Percentiles rank a stretch among this genome's conserved stretches.
Evolutionary conservation across 2,329 filamentous ascomycete genomes (phyloP).

Genomic region (Escovopsis weberi): DNA sequence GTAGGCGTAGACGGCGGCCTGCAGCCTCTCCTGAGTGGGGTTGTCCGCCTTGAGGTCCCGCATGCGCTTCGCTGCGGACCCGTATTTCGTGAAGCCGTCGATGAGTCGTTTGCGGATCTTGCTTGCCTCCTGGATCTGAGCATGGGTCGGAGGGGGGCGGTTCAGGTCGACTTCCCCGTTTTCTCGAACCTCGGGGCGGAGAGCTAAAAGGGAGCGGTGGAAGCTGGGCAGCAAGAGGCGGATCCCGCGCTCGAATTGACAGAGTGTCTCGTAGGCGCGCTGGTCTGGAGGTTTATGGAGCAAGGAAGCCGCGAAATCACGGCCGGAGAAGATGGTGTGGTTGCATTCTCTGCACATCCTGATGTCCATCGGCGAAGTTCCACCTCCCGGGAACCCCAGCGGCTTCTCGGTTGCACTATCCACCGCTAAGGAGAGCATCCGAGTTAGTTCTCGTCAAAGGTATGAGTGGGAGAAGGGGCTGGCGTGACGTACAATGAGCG

Average conservation of each 20-base stretch:
- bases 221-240: constrained; percentile 69
- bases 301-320: constrained; percentile 63
- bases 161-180: constrained; percentile 22
- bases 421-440: constrained; percentile 5
- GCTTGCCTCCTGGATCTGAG: constrained; percentile 70
- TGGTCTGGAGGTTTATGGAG: constrained; percentile 57
- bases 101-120: constrained; percentile 83
- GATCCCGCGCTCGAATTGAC: constrained; percentile 81
- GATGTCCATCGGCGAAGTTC: constrained; percentile 59
- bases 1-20: constrained; percentile 69
- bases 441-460: background rate
- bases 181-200: constrained; percentile 43
- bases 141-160: constrained; percentile 34
- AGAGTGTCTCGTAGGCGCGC: constrained; percentile 66
- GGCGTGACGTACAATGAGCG: constrained; percentile 28
- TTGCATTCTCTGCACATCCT: constrained; percentile 89
- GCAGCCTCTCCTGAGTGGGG: constrained; percentile 57
- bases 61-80: constrained; percentile 64
- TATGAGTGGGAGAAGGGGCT: background rate
- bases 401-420: constrained; percentile 28
- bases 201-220: constrained; percentile 55
- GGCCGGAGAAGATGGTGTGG: constrained; percentile 43
- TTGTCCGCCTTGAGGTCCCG: constrained; percentile 63
- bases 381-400: constrained; percentile 13
- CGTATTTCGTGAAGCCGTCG: constrained; percentile 81